Conservation (phyloP, 2,329 filamentous ascomycete species). For the Drechslerella stenobrocha region DNA sequence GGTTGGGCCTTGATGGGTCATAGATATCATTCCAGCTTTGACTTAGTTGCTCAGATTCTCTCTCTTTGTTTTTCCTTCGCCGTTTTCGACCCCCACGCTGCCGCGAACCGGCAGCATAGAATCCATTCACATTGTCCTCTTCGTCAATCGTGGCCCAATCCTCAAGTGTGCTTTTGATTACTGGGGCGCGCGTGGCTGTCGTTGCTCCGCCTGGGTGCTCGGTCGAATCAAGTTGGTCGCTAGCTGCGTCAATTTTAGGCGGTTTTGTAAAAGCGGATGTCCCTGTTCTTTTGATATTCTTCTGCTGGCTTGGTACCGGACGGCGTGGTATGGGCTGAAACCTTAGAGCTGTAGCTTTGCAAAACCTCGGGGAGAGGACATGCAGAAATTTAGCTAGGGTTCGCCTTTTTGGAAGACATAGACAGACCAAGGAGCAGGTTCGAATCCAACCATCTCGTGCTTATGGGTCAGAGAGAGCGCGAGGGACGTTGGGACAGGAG, state of each 20-base stretch:
- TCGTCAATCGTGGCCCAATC: conserved; percentile 78
- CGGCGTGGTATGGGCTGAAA: conserved; percentile 45
- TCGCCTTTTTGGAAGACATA: conserved; percentile 13
- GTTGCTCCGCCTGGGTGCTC: conserved; percentile 14
- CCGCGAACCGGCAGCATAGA: conserved; percentile 68
- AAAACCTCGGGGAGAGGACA: conserved; percentile 16
- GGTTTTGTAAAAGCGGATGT: conserved; percentile 23
- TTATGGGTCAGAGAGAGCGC: background rate
- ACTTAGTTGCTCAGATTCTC: conserved; percentile 63
- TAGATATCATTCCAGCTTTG: conserved; percentile 93
- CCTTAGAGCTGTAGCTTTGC: conserved; percentile 41
- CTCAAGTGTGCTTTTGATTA: conserved; percentile 70
- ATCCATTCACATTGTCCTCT: conserved; percentile 68
- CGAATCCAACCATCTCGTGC: conserved; percentile 13
- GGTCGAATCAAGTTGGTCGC: conserved; percentile 35
- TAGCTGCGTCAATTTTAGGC: conserved; percentile 22
- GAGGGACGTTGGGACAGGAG: conserved; percentile 10
- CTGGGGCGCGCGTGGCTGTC: conserved; percentile 54
- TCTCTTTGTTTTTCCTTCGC: conserved; percentile 76
- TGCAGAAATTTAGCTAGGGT: conserved; percentile 35
- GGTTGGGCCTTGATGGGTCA: conserved; percentile 79
- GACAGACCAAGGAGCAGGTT: conserved; percentile 18
- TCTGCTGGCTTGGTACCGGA: conserved; percentile 28
- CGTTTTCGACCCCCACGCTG: conserved; percentile 69
- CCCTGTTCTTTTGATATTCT: conserved; percentile 28